phyloP scores from a whole-genome alignment of 768 basidiomycete species.

The Clavulina sp. region DNA sequence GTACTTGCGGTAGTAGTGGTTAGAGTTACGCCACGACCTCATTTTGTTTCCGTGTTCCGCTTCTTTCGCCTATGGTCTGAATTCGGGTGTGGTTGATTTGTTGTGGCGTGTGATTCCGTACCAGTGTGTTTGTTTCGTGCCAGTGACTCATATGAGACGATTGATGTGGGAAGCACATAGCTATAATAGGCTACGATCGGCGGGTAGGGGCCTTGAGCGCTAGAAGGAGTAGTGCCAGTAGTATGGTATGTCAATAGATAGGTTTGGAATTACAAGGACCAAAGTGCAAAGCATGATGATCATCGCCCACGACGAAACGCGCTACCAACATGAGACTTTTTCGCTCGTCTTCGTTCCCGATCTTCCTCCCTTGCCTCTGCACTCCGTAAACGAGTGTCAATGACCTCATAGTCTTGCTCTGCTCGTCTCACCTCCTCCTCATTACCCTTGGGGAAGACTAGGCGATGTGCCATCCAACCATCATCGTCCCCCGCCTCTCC shows the following conservation, averaged over 20 bases:
- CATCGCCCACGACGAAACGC: background rate
- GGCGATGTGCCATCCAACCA: conserved; percentile 53
- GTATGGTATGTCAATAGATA: background rate
- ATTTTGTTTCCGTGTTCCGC: too few species aligned
- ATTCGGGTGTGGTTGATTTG: too few species aligned
- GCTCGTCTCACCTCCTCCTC: conserved; percentile 39
- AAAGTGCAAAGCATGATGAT: background rate
- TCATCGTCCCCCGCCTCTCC: conserved; percentile 66
- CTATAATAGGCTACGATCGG: too few species aligned
- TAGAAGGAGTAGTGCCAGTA: too few species aligned
- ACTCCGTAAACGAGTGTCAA: conserved; percentile 59
- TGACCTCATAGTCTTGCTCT: conserved; percentile 80
- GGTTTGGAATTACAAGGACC: background rate
- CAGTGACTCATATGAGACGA: too few species aligned
- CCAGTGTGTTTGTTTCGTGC: too few species aligned
- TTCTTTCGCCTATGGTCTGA: too few species aligned
- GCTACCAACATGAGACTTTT: background rate
- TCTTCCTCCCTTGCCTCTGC: conserved; percentile 68
- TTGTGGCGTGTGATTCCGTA: too few species aligned
- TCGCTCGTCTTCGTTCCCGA: conserved; percentile 35
- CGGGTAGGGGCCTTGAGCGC: too few species aligned
- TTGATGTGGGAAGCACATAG: too few species aligned
- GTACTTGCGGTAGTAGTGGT: too few species aligned
- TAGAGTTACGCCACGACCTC: too few species aligned
- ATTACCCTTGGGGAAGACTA: conserved; percentile 66